Base-by-base conservation (phyloP, 108 stramenopile species). In the Nitzschia palea region DNA sequence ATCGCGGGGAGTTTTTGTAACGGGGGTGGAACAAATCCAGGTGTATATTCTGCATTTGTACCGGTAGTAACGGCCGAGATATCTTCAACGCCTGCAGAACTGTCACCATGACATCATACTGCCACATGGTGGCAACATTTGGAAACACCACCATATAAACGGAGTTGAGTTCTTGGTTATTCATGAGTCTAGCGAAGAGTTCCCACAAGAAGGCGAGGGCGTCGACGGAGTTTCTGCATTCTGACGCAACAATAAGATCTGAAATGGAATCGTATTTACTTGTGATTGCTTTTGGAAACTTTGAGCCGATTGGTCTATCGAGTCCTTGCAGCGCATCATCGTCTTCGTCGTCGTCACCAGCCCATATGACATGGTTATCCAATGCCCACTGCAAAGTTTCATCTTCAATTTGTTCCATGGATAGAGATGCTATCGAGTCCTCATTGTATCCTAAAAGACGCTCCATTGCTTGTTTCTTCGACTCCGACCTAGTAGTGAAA, bases 1-100 rank as follows among this genome's bases (percentile, higher is more conserved):
- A 67, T 3, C 52, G 32, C 26, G 77, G 77, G n/a, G 77, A 55
- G 56, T 72, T 33, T 33, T 80, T 71, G 57, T 70, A 74, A 15
- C 59, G 20, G 29, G 75, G 70, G 48, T 72, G 79, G 31, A 70
- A 77, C 29, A 65, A 30, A 53, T 69, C 68, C n/a, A 69, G 22
- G 25, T 44, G 26, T 3, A 69, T 8, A 20, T 48, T 20, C 18
- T 68, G 35, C 5, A 69, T 14, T 4, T 69, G 25, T 55, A 18
- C 22, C 37, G 68, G 68, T 10, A 69, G 29, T 10, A 69, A 33
- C 2, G 68, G 68, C n/a, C 32, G 47, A 9, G 47, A 48, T 18
- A 69, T 69, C 30, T 54, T 31, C 55, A 69, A 31, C 33, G 68
- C 68, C 32, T 60, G 42, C 22, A 69, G 35, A 31, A 69, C 56